Evolutionary conservation across 768 basidiomycete species (phyloP), one percentile per base, ranked within the genome.

Genomic region (Suillus ampliporus): DNA sequence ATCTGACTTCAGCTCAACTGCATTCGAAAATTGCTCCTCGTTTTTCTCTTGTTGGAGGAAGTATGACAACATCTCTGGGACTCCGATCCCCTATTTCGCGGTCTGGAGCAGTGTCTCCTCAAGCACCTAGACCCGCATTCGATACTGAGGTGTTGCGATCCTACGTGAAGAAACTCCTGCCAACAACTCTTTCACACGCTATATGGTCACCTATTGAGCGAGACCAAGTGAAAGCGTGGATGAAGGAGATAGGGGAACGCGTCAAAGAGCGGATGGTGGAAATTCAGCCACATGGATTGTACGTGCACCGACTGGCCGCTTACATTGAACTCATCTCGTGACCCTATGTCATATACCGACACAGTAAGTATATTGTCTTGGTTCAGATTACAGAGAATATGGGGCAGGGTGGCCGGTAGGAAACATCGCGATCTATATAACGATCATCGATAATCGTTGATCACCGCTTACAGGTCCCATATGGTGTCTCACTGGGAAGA

Each of bases 401-500:
- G 62, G 90, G 91, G 4, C 92, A 95, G 74, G 93, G 92, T 61
- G 91, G 91, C 71, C 86, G 91, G 92, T 93, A 70, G 74, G 88
- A 75, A 35, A 46, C 35, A 54, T 64, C 34, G 23, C 5, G 34
- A 53, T 38, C 34, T 28, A 57, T 41, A 15, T 17, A 46, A 5
- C 43, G 34, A 57, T 57, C 46, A 41, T 53, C 61, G 60, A 63
- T 60, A 62, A 50, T 54, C 35, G 61, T 41, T 61, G 57, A 66
- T 61, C 52, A 48, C 5, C 41, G 15, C 41, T 60, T 61, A 41
- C 66, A 94, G 92, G 67, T 91, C 89, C 52, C 91, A 91, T 74
- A 85, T 95, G 78, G 84, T 83, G 54, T 92, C 90, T 65, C 93
- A 95, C 70, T 95, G 92, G 92, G 92, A 95, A 78, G 92, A 94